Conservation (phyloP, 345 rosid genomes). For the Dipteronia dyeriana region DNA sequence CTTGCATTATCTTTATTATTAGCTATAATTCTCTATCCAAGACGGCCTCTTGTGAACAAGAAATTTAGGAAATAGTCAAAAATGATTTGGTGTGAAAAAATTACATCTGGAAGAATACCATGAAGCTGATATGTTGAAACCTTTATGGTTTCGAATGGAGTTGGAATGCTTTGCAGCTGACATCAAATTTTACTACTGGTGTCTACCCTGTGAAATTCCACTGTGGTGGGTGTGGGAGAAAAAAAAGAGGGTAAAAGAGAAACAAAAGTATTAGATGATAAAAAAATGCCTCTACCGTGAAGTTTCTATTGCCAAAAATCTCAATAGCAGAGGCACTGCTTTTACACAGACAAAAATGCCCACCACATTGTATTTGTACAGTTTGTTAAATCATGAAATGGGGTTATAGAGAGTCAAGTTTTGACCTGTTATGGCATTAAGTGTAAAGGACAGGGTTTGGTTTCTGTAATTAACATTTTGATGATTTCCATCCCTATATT, state of each 20-base stretch:
- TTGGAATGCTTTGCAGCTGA: neutral
- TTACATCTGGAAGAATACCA: neutral
- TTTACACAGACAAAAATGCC: neutral
- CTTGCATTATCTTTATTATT: constrained; percentile 49
- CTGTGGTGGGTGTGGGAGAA: neutral
- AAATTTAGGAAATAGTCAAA: constrained; percentile 5
- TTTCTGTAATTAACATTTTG: neutral
- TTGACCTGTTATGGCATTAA: neutral
- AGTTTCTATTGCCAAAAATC: neutral
- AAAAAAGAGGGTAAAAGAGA: neutral
- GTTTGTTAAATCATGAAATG: neutral
- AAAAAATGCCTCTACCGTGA: neutral
- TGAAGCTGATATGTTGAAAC: neutral
- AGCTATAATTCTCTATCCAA: constrained; percentile 66
- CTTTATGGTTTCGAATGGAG: neutral
- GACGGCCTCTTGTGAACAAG: constrained; percentile 30
- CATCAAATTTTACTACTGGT: neutral
- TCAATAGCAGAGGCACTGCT: neutral
- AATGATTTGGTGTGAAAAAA: neutral
- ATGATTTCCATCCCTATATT: neutral
- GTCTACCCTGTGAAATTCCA: neutral
- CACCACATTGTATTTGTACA: neutral
- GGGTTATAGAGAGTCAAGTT: neutral
- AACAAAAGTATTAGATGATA: neutral
- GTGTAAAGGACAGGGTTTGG: neutral